phyloP scores from a whole-genome alignment of 306 rosid species.

The Cicer chorassanicum region DNA sequence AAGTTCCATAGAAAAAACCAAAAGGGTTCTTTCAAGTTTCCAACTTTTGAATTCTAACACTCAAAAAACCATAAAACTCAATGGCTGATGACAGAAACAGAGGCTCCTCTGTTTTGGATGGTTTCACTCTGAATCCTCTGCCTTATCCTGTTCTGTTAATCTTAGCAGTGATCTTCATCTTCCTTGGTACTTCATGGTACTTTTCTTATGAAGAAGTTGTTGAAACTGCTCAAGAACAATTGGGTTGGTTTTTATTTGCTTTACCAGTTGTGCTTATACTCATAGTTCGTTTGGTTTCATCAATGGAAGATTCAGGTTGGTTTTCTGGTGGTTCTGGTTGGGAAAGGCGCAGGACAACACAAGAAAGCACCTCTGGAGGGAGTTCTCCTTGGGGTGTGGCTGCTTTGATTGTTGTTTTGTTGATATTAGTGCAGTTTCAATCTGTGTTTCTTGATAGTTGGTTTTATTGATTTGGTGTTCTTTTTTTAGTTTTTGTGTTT shows the following conservation, averaged over 20 bases:
- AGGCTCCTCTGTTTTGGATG: constrained; percentile 57
- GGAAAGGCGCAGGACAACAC: constrained; percentile 56
- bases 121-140: constrained; percentile 67
- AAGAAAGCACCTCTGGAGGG: constrained; percentile 67
- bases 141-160: constrained; percentile 81
- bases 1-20: constrained; percentile 17
- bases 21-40: neutral
- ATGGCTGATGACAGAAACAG: constrained; percentile 64
- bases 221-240: constrained; percentile 57
- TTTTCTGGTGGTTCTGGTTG: constrained; percentile 55
- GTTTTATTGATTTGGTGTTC: constrained; percentile 46
- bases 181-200: constrained; percentile 73
- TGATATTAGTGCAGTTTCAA: constrained; percentile 69
- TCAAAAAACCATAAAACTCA: constrained; percentile 19
- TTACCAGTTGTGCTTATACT: constrained; percentile 61
- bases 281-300: constrained; percentile 68
- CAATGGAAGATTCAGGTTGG: constrained; percentile 59
- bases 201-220: constrained; percentile 63
- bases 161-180: constrained; percentile 62
- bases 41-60: constrained; percentile 14
- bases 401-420: constrained; percentile 72
- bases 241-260: constrained; percentile 61
- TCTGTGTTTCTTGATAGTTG: constrained; percentile 74
- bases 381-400: constrained; percentile 98
- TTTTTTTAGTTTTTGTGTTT: neutral